A percentile compares a stretch with the other conserved stretches of the same genome.
Evolutionary conservation across 1,139 yeast species (phyloP).

Genomic region (Nakaseomyces kungkrabaensis): DNA sequence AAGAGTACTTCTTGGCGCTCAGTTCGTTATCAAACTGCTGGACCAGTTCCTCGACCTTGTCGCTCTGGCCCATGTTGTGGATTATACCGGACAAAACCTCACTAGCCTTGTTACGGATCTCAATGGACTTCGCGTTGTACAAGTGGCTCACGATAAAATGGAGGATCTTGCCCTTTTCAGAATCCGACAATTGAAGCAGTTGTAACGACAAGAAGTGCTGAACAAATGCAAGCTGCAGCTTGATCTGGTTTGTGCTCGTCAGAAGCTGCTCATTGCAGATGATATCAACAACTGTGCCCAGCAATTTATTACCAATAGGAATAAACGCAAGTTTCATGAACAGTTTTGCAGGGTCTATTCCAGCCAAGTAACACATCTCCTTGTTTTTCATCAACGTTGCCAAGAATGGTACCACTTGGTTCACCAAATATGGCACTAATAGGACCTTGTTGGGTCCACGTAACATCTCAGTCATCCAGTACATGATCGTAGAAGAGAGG

Average conservation of each 20-base stretch:
- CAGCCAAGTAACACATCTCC: conserved; percentile 73
- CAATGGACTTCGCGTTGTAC: conserved; percentile 51
- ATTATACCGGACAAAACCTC: conserved; percentile 71
- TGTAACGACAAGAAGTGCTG: conserved; percentile 72
- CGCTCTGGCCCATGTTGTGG: conserved; percentile 50
- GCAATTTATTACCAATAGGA: conserved; percentile 38
- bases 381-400: conserved; percentile 58
- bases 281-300: conserved; percentile 41
- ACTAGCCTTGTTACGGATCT: conserved; percentile 71
- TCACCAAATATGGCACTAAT: conserved; percentile 35
- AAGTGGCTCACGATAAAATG: conserved; percentile 45
- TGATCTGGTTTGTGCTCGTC: conserved; percentile 57
- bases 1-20: conserved; percentile 26
- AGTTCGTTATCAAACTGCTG: conserved; percentile 34
- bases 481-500: conserved; percentile 28
- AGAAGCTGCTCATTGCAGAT: conserved; percentile 41
- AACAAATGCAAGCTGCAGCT: conserved; percentile 60
- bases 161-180: conserved; percentile 45
- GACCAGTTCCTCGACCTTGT: conserved; percentile 32
- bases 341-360: conserved; percentile 45
- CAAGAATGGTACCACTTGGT: conserved; percentile 60
- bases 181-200: conserved; percentile 42
- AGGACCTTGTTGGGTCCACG: conserved; percentile 24
- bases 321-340: conserved; percentile 52
- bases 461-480: conserved; percentile 25